Base-by-base conservation (phyloP, 495 filamentous ascomycete genomes). In the Venustampulla echinocandica region DNA sequence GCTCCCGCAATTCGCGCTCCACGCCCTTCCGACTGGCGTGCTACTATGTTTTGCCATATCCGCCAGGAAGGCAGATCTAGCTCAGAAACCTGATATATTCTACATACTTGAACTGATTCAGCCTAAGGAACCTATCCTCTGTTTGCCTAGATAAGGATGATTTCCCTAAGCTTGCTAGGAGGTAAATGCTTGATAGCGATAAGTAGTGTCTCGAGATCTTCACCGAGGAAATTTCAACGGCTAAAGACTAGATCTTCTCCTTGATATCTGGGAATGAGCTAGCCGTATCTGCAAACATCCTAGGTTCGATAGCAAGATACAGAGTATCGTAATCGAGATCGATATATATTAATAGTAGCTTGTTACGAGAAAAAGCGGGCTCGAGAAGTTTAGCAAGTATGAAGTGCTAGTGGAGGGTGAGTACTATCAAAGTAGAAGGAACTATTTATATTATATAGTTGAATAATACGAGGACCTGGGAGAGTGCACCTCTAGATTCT, bases 191-290 rank as follows among this genome's bases (percentile, higher is more conserved):
- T 14, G 17, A 28, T 43, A 27, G 25, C 23, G 40, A 27, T 15
- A 43, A 28, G 3, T 43, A 15, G 5, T 13, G n/a, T 15, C 21
- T 43, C 40, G 23, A 25, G 40, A 25, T 43, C 40, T 18, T 43
- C 23, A 27, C 13, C 40, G 14, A 43, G 21, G 40, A 27, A 27
- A 43, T 28, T 43, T 43, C 40, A 43, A 43, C 40, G 13, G 40
- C 40, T 27, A 43, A 15, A 43, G 40, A 43, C 40, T 43, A 13
- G 40, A 43, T 43, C 40, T 43, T 43, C 40, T 43, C 40, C 23
- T 25, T 43, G 14, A 43, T 27, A 27, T 28, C 40, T 27, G 40
- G 40, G 23, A 9, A 43, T 27, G 15, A 43, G 40, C 40, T 17
- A 43, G 40, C 23, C 20, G 23, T 27, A 27, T 20, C n/a, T 18